Conservation (phyloP, 306 rosid species). For the Glycyrrhiza uralensis region DNA sequence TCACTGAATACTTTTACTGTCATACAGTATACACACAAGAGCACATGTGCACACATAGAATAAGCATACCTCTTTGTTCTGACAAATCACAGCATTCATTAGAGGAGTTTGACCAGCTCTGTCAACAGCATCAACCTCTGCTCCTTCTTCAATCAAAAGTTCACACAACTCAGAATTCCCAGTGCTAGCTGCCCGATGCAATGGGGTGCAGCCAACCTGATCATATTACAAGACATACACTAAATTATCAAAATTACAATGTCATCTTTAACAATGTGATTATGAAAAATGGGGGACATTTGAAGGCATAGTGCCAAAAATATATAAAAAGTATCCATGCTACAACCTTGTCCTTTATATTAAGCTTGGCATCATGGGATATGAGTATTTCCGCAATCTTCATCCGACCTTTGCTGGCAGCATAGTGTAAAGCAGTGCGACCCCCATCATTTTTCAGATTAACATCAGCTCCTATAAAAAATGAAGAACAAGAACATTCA, state of each 20-base stretch:
- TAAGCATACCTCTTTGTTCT: conserved; percentile 67
- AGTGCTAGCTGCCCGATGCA: conserved; percentile 93
- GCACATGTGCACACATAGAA: not conserved
- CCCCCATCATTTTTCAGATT: conserved; percentile 73
- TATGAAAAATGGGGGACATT: not conserved
- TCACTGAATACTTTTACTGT: not conserved
- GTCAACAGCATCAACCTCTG: conserved; percentile 82
- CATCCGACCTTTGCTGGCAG: conserved; percentile 85
- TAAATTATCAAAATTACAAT: not conserved
- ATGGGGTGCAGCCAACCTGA: conserved; percentile 91
- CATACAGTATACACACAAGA: not conserved
- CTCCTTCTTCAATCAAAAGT: conserved; percentile 88
- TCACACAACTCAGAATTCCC: conserved; percentile 84
- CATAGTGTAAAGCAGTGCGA: conserved; percentile 91
- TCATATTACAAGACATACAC: not conserved
- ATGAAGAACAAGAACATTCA: conserved; percentile 13
- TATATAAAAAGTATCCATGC: conserved; percentile 19
- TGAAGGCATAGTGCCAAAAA: conserved; percentile 7
- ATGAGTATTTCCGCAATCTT: conserved; percentile 72
- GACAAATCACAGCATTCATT: conserved; percentile 80
- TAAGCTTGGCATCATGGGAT: conserved; percentile 70
- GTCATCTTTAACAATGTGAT: conserved; percentile 15
- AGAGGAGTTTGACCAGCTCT: conserved; percentile 81
- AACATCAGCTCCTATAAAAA: conserved; percentile 70
- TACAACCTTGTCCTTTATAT: conserved; percentile 75